phyloP scores from a whole-genome alignment of 2,329 filamentous ascomycete species.

The Calonectria honghensis region DNA sequence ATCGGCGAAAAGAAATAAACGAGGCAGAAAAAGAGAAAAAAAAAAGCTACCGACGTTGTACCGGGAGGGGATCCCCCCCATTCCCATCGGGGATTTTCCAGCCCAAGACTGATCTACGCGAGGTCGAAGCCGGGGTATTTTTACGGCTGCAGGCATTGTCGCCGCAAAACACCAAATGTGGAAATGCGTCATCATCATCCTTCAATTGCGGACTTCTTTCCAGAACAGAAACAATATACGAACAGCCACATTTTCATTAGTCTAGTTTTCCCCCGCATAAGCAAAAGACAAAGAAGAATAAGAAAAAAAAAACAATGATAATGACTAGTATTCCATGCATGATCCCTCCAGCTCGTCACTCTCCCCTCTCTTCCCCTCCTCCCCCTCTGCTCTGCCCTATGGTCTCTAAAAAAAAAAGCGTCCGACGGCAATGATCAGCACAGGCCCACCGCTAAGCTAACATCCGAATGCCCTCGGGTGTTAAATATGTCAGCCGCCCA shows the following conservation, averaged over 20 bases:
- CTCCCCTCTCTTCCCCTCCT: not conserved
- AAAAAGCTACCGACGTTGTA: constrained; percentile 15
- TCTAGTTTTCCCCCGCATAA: not conserved
- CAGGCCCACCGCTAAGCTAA: constrained; percentile 30
- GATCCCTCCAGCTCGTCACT: not conserved
- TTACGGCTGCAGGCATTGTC: not conserved
- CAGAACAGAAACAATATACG: not conserved
- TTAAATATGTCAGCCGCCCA: constrained; percentile 37
- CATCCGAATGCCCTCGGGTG: constrained; percentile 53
- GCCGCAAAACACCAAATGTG: not conserved
- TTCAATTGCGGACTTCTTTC: not conserved
- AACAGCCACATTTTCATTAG: not conserved
- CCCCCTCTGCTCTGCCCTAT: not conserved
- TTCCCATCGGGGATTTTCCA: constrained; percentile 17
- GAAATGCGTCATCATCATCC: not conserved
- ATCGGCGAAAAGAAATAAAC: not conserved
- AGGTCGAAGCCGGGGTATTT: constrained; percentile 3
- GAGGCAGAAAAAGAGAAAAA: no score
- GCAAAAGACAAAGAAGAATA: not conserved
- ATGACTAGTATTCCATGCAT: not conserved
- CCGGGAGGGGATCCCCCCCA: not conserved
- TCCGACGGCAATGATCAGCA: constrained; percentile 9
- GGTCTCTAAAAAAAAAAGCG: not conserved
- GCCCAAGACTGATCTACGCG: not conserved
- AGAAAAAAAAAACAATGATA: not conserved